Evolutionary conservation across 345 rosid genomes (phyloP).

Genomic region (Microcos paniculata): DNA sequence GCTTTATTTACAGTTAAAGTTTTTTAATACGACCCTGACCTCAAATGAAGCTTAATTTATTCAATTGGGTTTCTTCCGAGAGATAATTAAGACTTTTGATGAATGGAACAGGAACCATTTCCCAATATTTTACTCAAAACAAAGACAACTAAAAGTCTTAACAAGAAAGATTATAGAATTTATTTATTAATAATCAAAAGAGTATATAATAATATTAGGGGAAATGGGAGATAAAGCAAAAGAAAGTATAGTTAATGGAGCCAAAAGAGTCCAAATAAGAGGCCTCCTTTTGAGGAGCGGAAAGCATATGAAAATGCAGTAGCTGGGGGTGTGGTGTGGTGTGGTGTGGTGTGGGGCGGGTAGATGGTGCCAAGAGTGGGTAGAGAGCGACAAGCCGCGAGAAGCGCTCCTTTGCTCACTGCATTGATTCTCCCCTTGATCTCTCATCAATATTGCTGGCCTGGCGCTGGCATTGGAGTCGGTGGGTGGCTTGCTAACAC

Average conservation of each 20-base stretch:
- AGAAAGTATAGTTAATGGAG: conserved; percentile 25
- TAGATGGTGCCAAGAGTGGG: conserved; percentile 21
- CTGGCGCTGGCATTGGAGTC: conserved; percentile 7
- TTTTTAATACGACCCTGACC: neutral
- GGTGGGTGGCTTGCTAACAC: conserved; percentile 9
- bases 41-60: neutral
- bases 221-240: conserved; percentile 24
- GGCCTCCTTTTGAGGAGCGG: conserved; percentile 13
- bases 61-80: conserved; percentile 13
- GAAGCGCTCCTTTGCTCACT: conserved; percentile 21
- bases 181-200: neutral
- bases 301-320: conserved; percentile 17
- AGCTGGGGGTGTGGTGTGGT: too few relatives aligned
- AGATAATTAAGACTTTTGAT: conserved; percentile 18
- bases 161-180: conserved; percentile 8
- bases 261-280: conserved; percentile 24
- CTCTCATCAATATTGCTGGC: neutral
- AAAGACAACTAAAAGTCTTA: conserved; percentile 15
- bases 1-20: conserved; percentile 1
- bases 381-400: conserved; percentile 18
- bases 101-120: conserved; percentile 26
- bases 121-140: conserved; percentile 10
- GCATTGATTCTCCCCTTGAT: conserved; percentile 17
- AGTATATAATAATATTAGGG: conserved; percentile 11
- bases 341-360: too few relatives aligned